Evolutionary conservation across 2,329 filamentous ascomycete species (phyloP).

Genomic region (Venturia asperata): DNA sequence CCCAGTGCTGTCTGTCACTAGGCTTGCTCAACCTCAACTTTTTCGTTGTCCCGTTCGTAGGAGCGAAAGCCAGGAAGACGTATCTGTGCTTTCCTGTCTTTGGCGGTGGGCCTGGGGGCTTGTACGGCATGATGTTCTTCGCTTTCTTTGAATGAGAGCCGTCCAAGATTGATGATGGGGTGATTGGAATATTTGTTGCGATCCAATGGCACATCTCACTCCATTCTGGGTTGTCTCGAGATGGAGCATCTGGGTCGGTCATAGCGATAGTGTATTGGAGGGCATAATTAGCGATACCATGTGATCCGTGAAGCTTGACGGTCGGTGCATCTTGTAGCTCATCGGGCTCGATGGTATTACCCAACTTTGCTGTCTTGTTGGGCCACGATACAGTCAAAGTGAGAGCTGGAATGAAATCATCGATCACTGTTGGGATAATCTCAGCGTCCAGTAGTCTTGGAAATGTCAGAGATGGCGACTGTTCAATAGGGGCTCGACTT

Average conservation of each 20-base stretch:
- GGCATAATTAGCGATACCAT: slow-evolving; percentile 22
- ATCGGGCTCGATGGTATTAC: slow-evolving; percentile 47
- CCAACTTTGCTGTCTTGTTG: slow-evolving; percentile 42
- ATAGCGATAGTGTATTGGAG: slow-evolving; percentile 44
- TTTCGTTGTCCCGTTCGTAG: slow-evolving; percentile 38
- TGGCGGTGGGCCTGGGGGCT: slow-evolving; percentile 47
- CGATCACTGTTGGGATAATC: slow-evolving; percentile 45
- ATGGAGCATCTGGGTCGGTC: slow-evolving; percentile 54
- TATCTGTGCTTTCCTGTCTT: slow-evolving; percentile 53
- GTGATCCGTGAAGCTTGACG: slow-evolving; percentile 33
- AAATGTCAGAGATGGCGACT: neutral
- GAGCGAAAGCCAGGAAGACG: slow-evolving; percentile 47
- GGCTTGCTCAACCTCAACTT: slow-evolving; percentile 40
- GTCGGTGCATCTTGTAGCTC: slow-evolving; percentile 37
- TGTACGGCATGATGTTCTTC: slow-evolving; percentile 43
- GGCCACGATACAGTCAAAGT: slow-evolving; percentile 44
- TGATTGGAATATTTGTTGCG: slow-evolving; percentile 29
- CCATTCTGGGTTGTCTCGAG: slow-evolving; percentile 47
- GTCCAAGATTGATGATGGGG: neutral
- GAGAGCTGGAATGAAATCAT: slow-evolving; percentile 51
- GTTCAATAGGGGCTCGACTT: neutral
- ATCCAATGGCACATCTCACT: slow-evolving; percentile 54
- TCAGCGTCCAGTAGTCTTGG: slow-evolving; percentile 33
- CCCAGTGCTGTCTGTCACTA: slow-evolving; percentile 49
- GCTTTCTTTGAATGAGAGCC: slow-evolving; percentile 21